Base-by-base conservation (phyloP, 164 flowering plant genomes). In the Umbellularia californica region DNA sequence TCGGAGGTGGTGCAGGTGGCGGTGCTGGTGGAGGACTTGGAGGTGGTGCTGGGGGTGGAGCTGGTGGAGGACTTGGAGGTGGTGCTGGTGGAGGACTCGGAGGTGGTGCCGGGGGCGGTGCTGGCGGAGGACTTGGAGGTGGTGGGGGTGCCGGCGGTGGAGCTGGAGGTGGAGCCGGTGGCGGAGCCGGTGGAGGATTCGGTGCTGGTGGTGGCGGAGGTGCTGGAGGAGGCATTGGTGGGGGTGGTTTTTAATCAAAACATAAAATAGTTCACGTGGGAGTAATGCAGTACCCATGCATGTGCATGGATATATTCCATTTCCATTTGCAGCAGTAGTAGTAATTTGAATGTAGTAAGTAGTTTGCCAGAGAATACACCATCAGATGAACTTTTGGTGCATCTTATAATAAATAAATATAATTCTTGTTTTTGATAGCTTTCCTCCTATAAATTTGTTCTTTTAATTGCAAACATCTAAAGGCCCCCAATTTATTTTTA, bases 121-220 rank as follows among this genome's bases (percentile, higher is more conserved):
- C 19, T 0, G 69, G 69, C 3, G 69, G 33, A 9, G 68, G 68
- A 7, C 30, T 12, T 2, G 68, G 68, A 2, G 68, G 68, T 25
- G 68, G 68, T 3, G 10, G 78, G 73, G 80, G 77, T 5, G 50
- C 15, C 1, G 75, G 75, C 0, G 69, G 69, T 0, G 69, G 69
- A 11, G 22, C n/a, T 1, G n/a, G 69, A 1, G 69, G 69, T 2
- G 69, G 69, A 12, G 33, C 14, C 17, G 41, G 68, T 0, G 35
- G 15, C 2, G 68, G 68, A 1, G 69, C 33, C 2, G 58, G 58
- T 2, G 58, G 58, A 2, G 41, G 41, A 33, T 5, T 33, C 41
- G 69, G 47, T 28, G 41, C 47, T 66, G 23, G 69, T 27, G 69
- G 69, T 1, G 72, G 75, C 5, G 65, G 50, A 3, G 67, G 74